Conservation (phyloP, 805 yeast species). For the Metschnikowia continentalis region DNA sequence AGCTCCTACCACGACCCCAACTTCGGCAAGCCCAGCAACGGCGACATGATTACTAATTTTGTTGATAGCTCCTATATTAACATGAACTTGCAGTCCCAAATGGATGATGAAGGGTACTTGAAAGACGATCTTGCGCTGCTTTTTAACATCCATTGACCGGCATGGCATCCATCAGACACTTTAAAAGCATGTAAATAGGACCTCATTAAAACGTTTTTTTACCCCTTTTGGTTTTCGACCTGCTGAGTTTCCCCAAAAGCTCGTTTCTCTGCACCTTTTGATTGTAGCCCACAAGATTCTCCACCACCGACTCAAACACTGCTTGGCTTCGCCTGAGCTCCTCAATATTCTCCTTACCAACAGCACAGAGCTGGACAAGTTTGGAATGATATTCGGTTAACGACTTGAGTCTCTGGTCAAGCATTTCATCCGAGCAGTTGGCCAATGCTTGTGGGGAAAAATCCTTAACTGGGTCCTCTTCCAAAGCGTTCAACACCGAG, state of each 20-base stretch:
- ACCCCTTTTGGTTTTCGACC: constrained; percentile 22
- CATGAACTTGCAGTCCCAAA: constrained; percentile 35
- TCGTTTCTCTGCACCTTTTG: constrained; percentile 65
- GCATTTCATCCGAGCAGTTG: constrained; percentile 16
- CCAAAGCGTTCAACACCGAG: constrained; percentile 27
- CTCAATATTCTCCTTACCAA: constrained; percentile 50
- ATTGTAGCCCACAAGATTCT: constrained; percentile 84
- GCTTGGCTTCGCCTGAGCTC: constrained; percentile 60
- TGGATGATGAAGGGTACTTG: constrained; percentile 15
- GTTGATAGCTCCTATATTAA: constrained; percentile 39
- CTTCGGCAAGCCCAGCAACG: constrained; percentile 8
- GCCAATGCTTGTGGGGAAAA: constrained; percentile 26
- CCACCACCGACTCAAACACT: constrained; percentile 82
- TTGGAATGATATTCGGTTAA: constrained; percentile 23
- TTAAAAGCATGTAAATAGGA: neutral
- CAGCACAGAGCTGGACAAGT: constrained; percentile 28
- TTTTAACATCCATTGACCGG: constrained; percentile 6
- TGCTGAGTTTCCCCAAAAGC: constrained; percentile 30
- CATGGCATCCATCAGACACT: neutral
- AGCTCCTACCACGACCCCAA: constrained; percentile 4
- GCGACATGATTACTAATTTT: constrained; percentile 30
- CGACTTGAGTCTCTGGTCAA: constrained; percentile 37
- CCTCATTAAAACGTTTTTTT: constrained; percentile 12
- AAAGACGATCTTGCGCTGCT: constrained; percentile 17
- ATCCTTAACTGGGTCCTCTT: constrained; percentile 32